Conservation (phyloP, 306 rosid genomes). For the Datisca glomerata region DNA sequence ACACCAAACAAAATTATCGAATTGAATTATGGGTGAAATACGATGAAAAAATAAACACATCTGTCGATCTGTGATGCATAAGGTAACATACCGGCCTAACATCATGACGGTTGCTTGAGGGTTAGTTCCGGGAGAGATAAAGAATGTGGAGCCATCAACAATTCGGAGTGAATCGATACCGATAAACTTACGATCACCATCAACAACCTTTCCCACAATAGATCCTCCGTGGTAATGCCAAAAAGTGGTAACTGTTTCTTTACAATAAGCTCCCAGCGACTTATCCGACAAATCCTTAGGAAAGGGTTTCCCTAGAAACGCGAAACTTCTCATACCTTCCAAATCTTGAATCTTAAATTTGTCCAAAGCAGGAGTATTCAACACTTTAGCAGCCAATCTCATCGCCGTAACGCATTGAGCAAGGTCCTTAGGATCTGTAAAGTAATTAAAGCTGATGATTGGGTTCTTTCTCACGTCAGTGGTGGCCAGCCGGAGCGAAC, state of each 20-base stretch:
- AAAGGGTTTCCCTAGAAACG: background rate
- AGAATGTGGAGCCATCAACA: slow-evolving; percentile 6
- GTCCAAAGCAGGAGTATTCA: background rate
- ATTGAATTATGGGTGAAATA: no score
- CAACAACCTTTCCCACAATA: slow-evolving; percentile 9
- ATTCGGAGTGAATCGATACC: background rate
- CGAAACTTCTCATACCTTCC: background rate
- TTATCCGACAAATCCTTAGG: slow-evolving; percentile 5
- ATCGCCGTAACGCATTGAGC: slow-evolving; percentile 4
- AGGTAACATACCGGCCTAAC: slow-evolving; percentile 10
- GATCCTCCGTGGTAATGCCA: slow-evolving; percentile 13
- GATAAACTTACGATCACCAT: background rate
- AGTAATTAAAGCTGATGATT: slow-evolving; percentile 4
- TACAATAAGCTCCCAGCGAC: background rate
- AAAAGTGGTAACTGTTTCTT: slow-evolving; percentile 1
- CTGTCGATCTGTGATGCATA: no score
- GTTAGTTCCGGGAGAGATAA: slow-evolving; percentile 4
- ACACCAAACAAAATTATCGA: no score
- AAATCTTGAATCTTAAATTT: background rate
- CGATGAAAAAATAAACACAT: no score
- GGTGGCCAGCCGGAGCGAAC: background rate
- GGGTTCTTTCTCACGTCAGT: slow-evolving; percentile 3
- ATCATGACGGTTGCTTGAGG: slow-evolving; percentile 9
- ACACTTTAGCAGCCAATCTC: background rate
- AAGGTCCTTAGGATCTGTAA: slow-evolving; percentile 2